Evolutionary conservation across 352 stramenopile genomes (phyloP).

Genomic region (Aphanomyces euteiches): DNA sequence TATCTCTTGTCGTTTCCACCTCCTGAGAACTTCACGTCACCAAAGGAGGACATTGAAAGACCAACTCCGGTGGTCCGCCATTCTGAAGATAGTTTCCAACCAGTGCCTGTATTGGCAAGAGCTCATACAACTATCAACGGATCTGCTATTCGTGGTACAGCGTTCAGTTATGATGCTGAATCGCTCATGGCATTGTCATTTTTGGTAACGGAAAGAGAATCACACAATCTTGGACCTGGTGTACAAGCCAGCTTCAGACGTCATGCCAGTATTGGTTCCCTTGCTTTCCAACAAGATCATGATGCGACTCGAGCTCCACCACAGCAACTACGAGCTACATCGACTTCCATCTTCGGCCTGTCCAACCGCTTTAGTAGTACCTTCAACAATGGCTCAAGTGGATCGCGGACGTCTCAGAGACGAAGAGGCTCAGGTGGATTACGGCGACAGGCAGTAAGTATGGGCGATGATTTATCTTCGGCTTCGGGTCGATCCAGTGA

Average conservation of each 20-base stretch:
- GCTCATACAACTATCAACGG: too few relatives aligned
- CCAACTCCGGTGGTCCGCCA: not conserved
- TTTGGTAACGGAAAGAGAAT: conserved; percentile 73
- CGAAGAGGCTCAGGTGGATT: not conserved
- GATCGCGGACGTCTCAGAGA: not conserved
- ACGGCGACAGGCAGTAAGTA: not conserved
- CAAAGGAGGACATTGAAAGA: not conserved
- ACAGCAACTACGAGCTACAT: not conserved
- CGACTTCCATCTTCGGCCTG: not conserved
- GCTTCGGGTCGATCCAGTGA: not conserved
- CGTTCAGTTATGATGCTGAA: conserved; percentile 86
- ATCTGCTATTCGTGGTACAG: conserved; percentile 51
- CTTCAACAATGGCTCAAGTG: too few relatives aligned
- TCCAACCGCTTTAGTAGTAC: too few relatives aligned
- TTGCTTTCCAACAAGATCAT: conserved; percentile 58
- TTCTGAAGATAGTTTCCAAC: too few relatives aligned
- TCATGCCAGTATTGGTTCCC: conserved; percentile 75
- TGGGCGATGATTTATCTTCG: conserved; percentile 5
- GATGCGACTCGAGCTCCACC: not conserved
- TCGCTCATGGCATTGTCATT: conserved; percentile 87
- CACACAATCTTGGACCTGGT: conserved; percentile 40
- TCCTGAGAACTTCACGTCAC: conserved; percentile 50
- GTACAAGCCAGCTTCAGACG: conserved; percentile 64
- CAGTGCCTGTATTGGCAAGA: too few relatives aligned
- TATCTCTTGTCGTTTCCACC: conserved; percentile 75